These are phyloP conservation scores for Akanthomyces dipterigenus DNA, from an alignment of 2,329 filamentous ascomycete species.

Conservation along the genomic window DNA sequence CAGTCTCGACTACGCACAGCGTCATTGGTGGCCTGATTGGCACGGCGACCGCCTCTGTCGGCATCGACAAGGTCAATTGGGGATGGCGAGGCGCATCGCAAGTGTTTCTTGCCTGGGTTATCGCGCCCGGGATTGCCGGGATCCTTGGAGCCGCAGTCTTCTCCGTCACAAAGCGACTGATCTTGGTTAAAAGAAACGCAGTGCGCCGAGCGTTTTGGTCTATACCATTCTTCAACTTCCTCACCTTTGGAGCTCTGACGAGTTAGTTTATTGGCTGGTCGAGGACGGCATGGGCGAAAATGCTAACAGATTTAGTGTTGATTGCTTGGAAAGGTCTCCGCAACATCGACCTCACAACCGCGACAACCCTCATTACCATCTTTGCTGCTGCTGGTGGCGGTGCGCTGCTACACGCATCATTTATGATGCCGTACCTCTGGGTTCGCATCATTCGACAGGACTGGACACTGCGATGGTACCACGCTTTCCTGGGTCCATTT, in stretches of 20 bases:
- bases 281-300: not conserved
- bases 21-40: constrained; percentile 38
- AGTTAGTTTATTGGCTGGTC: constrained; percentile 20
- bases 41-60: constrained; percentile 29
- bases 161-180: constrained; percentile 26
- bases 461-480: constrained; percentile 42
- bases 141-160: constrained; percentile 27
- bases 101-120: constrained; percentile 32
- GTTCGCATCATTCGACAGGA: constrained; percentile 44
- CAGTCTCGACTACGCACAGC: constrained; percentile 48
- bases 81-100: constrained; percentile 30
- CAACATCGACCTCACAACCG: constrained; percentile 17
- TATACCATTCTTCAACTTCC: constrained; percentile 32
- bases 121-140: constrained; percentile 29
- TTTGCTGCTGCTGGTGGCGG: constrained; percentile 38
- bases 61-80: constrained; percentile 30
- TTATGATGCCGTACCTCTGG: constrained; percentile 48
- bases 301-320: constrained; percentile 34
- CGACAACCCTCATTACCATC: constrained; percentile 27
- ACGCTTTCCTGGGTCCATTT: constrained; percentile 40
- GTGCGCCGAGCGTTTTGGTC: constrained; percentile 28
- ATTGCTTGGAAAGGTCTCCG: constrained; percentile 40
- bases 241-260: constrained; percentile 28
- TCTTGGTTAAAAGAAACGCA: constrained; percentile 24
- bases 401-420: constrained; percentile 34